Conservation (phyloP, 345 rosid genomes). For the Carallia pectinifolia region DNA sequence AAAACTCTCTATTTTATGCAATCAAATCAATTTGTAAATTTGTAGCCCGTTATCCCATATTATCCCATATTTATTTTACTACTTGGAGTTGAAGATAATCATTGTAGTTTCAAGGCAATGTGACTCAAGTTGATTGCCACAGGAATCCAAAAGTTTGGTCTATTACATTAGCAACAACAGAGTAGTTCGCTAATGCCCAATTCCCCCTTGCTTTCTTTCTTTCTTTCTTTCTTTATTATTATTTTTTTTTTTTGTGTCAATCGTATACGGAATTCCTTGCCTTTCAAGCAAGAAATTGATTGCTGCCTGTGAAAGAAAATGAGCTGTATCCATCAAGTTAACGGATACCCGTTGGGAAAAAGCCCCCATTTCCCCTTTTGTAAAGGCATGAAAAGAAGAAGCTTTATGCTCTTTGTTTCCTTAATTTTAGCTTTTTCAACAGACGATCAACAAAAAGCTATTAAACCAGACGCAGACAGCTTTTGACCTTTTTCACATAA, state of each 20-base stretch:
- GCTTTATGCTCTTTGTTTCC: constrained; percentile 17
- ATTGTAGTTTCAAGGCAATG: too few species aligned
- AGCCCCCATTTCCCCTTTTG: neutral
- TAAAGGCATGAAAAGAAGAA: neutral
- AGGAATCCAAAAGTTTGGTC: too few species aligned
- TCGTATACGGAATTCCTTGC: constrained; percentile 9
- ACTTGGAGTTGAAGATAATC: too few species aligned
- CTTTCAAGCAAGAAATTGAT: constrained; percentile 3
- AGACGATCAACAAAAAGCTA: neutral
- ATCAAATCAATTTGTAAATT: too few species aligned
- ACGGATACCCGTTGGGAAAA: constrained; percentile 1
- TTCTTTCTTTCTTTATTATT: too few species aligned
- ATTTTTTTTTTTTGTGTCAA: neutral
- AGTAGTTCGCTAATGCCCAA: too few species aligned
- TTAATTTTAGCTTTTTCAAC: constrained; percentile 3
- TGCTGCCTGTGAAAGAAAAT: constrained; percentile 4
- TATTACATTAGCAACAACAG: too few species aligned
- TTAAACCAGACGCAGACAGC: neutral
- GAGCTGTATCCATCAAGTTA: constrained; percentile 6
- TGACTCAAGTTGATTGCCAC: too few species aligned
- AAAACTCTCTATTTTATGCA: too few species aligned
- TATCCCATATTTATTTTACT: too few species aligned
- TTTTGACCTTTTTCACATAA: neutral
- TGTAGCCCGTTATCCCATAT: too few species aligned
- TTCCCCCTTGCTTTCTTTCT: too few species aligned